These are phyloP conservation scores for Perkinsus chesapeaki DNA, from an alignment of 169 alveolate species.

Conservation along the genomic window DNA sequence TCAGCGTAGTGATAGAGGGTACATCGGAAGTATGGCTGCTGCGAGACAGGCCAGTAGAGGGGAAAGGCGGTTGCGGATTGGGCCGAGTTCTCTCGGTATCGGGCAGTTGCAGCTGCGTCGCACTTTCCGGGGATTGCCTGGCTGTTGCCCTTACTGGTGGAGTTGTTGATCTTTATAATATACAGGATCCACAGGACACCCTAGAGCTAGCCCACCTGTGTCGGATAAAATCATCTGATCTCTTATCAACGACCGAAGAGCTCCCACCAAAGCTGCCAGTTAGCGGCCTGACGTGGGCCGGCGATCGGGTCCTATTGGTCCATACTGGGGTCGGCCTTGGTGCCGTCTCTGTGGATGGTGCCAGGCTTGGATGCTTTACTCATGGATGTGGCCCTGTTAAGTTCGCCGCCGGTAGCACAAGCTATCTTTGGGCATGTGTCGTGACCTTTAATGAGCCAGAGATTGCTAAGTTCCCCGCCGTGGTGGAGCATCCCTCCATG, in stretches of 20 bases:
- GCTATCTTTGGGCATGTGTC: not conserved
- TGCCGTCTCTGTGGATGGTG: not conserved
- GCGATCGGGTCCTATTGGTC: not conserved
- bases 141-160: not conserved
- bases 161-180: not conserved
- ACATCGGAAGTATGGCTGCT: not conserved
- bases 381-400: not conserved
- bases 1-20: not conserved
- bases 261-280: not conserved
- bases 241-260: not conserved
- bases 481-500: not conserved
- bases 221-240: not conserved
- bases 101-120: not conserved
- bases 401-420: not conserved
- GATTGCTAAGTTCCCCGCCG: not conserved
- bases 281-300: not conserved
- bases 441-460: not conserved
- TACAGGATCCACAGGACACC: not conserved
- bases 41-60: not conserved
- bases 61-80: not conserved
- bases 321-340: not conserved
- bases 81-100: not conserved
- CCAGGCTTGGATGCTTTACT: not conserved
- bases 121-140: not conserved
- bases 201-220: not conserved